Percentiles rank a stretch among this genome's conserved stretches.
Evolutionary conservation across 192 early-diverging fungal genomes (phyloP).

Genomic region (Mortierella alpina): DNA sequence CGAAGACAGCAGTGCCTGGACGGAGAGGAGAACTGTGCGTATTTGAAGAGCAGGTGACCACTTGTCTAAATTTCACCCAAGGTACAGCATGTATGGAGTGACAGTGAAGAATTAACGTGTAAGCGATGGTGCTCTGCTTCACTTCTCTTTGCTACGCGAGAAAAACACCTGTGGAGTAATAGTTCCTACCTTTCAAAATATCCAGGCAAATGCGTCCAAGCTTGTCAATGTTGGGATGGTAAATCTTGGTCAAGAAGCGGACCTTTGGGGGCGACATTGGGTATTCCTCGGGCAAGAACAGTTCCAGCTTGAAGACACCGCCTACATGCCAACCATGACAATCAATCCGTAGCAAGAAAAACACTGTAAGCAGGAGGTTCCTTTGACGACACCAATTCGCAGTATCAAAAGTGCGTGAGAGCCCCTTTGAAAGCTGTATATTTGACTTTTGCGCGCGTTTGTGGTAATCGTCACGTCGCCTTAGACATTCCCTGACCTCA

Average conservation of each 20-base stretch:
- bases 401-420: no score
- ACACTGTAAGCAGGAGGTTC: no score
- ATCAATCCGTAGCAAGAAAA: no score
- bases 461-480: no score
- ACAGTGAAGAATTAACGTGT: background rate
- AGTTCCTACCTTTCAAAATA: slow-evolving; percentile 88
- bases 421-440: background rate
- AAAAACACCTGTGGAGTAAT: background rate
- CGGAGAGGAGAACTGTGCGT: slow-evolving; percentile 96
- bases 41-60: slow-evolving; percentile 99
- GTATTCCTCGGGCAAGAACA: slow-evolving; percentile 97
- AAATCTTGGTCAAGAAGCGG: slow-evolving; percentile 97
- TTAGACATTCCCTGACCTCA: background rate
- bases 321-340: slow-evolving; percentile 57
- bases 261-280: slow-evolving; percentile 99
- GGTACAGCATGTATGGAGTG: background rate
- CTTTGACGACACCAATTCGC: no score
- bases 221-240: slow-evolving; percentile 99
- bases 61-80: slow-evolving; percentile 74
- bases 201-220: slow-evolving; percentile 97
- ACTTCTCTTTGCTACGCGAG: background rate
- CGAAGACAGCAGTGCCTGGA: slow-evolving; percentile 95
- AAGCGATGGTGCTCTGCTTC: background rate
- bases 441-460: background rate
- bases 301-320: slow-evolving; percentile 92